A percentile compares a stretch with the other conserved stretches of the same genome.
Conservation (phyloP, 768 basidiomycete species). For the Tricholoma flavovirens region DNA sequence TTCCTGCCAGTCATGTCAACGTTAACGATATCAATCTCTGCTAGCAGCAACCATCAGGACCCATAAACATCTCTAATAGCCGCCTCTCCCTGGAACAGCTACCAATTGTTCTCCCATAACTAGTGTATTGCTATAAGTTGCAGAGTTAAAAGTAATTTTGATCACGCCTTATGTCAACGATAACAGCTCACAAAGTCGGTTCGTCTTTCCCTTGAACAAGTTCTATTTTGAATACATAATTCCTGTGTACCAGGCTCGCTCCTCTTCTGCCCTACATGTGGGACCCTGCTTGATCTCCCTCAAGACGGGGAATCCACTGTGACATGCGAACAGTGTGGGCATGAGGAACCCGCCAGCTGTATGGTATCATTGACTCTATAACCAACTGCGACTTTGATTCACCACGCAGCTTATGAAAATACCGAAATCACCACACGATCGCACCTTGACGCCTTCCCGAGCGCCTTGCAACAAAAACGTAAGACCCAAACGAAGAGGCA, state of each 20-base stretch:
- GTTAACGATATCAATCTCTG: no score
- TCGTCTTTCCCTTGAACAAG: constrained; percentile 11
- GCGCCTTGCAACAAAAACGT: constrained; percentile 75
- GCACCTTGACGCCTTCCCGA: constrained; percentile 93
- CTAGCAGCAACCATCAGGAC: no score
- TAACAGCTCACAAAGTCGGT: constrained; percentile 45
- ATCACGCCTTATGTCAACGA: not conserved
- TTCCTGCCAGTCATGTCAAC: no score
- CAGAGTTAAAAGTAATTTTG: no score
- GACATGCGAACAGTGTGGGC: constrained; percentile 82
- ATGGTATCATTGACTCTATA: constrained; percentile 27
- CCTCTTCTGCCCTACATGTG: constrained; percentile 91
- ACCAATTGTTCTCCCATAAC: no score
- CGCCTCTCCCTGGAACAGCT: no score
- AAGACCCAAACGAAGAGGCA: constrained; percentile 85
- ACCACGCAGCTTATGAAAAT: constrained; percentile 77
- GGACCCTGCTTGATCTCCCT: constrained; percentile 82
- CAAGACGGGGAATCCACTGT: constrained; percentile 68
- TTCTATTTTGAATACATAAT: not conserved
- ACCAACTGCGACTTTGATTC: not conserved
- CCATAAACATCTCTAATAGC: no score
- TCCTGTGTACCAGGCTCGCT: constrained; percentile 61
- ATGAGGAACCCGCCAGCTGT: constrained; percentile 87
- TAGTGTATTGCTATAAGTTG: no score
- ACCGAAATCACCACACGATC: constrained; percentile 86